Evolutionary conservation across 805 yeast genomes (phyloP), one percentile per base, ranked within the genome.

Genomic region (Yarrowia phangngaensis): DNA sequence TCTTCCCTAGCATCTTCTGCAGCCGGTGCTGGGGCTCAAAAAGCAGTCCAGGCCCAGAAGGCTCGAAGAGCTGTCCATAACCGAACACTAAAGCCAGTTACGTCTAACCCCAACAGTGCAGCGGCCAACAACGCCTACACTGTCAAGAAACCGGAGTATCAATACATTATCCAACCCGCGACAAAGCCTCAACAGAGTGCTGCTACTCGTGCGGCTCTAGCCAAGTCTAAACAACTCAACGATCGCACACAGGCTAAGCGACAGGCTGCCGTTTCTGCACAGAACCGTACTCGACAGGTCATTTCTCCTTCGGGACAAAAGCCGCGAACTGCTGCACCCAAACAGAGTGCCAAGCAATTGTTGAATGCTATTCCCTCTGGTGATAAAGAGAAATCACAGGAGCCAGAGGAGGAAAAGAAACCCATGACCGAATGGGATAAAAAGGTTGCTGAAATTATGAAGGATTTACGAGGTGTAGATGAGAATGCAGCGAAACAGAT

Each of bases 401-500:
- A 33, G 22, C 43, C 40, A n/a, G 48, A 41, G 29, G 35, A 41
- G 35, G 48, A 41, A 13, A 20, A 40, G 48, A 29, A 38, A 8
- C 45, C 45, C n/a, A 4, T 55, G 29, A 23, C 55, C 20, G 67
- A 63, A 14, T 64, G 66, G 65, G 67, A 65, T 40, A 53, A 53
- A 27, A 56, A 55, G 56, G 62, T 58, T 3, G 59, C 54, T 13
- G 58, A 59, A 23, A 66, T 65, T 31, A 51, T 69, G 56, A 61
- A 64, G 57, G 58, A 58, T 13, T 58, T 69, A 24, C 58, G 62
- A 3, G 96, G 95, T 2, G 84, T 90, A 8, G 97, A 90, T 64
- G 79, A 76, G 50, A 58, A 59, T 4, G 82, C 95, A 0, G 95
- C 94, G 8, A 76, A 76, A 54, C 95, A 86, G 61, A 89, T 90